phyloP scores from a whole-genome alignment of 2,329 filamentous ascomycete species.

The Thielaviopsis ethacetica region DNA sequence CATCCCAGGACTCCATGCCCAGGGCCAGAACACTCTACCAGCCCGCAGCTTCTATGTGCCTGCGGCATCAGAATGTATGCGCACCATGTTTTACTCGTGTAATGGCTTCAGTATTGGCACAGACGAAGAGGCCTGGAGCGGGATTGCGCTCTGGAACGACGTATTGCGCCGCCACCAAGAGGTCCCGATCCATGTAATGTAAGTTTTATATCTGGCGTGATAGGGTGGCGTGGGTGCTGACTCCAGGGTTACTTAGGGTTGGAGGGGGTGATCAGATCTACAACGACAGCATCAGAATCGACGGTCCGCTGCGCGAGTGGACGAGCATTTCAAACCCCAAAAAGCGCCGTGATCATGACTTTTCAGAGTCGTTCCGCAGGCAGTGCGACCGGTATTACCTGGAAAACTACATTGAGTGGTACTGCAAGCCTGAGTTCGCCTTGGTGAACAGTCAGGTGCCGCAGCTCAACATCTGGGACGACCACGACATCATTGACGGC shows the following conservation, averaged over 20 bases:
- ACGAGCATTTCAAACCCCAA: slow-evolving; percentile 67
- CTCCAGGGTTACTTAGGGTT: slow-evolving; percentile 25
- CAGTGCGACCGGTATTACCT: slow-evolving; percentile 85
- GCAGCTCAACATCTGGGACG: slow-evolving; percentile 96
- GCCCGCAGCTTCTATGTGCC: slow-evolving; percentile 72
- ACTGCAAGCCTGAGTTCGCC: slow-evolving; percentile 68
- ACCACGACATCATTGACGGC: slow-evolving; percentile 86
- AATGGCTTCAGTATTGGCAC: slow-evolving; percentile 90
- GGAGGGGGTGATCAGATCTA: slow-evolving; percentile 94
- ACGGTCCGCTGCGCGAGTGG: slow-evolving; percentile 70
- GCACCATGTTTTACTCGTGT: slow-evolving; percentile 96
- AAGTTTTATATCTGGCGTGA: slow-evolving; percentile 24
- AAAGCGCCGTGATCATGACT: slow-evolving; percentile 63
- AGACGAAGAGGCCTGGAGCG: slow-evolving; percentile 72
- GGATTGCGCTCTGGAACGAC: slow-evolving; percentile 89
- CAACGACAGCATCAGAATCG: slow-evolving; percentile 79
- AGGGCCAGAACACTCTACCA: slow-evolving; percentile 36
- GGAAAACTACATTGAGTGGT: slow-evolving; percentile 76
- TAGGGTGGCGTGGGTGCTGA: too few relatives aligned
- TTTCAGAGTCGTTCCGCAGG: slow-evolving; percentile 61
- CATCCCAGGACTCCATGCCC: slow-evolving; percentile 49
- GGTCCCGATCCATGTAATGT: slow-evolving; percentile 81
- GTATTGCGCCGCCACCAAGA: slow-evolving; percentile 67
- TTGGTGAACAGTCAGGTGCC: slow-evolving; percentile 80
- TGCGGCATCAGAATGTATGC: slow-evolving; percentile 72